phyloP scores from a whole-genome alignment of 176 grass and related monocot species.

The Pharus latifolius region DNA sequence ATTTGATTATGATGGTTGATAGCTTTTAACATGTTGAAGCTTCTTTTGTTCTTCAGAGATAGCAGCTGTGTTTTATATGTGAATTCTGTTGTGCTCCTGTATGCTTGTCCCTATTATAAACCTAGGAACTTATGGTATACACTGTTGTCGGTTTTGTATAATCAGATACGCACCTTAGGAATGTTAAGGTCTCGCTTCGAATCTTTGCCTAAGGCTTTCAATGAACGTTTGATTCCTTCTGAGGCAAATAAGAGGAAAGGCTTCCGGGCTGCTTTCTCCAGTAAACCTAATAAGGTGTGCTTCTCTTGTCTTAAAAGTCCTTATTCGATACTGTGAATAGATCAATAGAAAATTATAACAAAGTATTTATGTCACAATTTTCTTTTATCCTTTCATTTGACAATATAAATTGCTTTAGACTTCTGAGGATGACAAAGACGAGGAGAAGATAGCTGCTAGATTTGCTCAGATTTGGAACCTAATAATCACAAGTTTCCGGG shows the following conservation, averaged over 20 bases:
- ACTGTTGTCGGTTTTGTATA: slow-evolving; percentile 15
- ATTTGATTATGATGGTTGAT: not conserved
- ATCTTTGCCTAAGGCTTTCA: slow-evolving; percentile 63
- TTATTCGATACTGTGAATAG: slow-evolving; percentile 5
- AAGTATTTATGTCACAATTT: not conserved
- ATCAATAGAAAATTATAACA: no score
- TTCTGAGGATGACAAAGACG: slow-evolving; percentile 42
- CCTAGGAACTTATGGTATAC: not conserved
- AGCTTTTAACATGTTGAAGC: not conserved
- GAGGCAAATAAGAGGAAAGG: slow-evolving; percentile 58
- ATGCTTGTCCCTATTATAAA: not conserved
- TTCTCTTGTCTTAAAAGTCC: slow-evolving; percentile 9
- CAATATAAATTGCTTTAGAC: slow-evolving; percentile 35
- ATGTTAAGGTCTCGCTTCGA: slow-evolving; percentile 86
- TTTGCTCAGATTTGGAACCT: slow-evolving; percentile 98
- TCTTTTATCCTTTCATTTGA: not conserved
- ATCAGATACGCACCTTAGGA: slow-evolving; percentile 81
- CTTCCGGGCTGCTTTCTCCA: slow-evolving; percentile 58
- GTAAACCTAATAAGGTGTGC: slow-evolving; percentile 54
- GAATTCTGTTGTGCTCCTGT: not conserved
- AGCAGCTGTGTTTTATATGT: no score
- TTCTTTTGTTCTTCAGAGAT: no score
- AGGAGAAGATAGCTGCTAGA: slow-evolving; percentile 54
- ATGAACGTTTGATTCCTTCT: slow-evolving; percentile 60
- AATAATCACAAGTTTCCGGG: slow-evolving; percentile 90